Evolutionary conservation across 805 yeast species (phyloP), one percentile per base, ranked within the genome.

Genomic region (Wickerhamiella nectarea): DNA sequence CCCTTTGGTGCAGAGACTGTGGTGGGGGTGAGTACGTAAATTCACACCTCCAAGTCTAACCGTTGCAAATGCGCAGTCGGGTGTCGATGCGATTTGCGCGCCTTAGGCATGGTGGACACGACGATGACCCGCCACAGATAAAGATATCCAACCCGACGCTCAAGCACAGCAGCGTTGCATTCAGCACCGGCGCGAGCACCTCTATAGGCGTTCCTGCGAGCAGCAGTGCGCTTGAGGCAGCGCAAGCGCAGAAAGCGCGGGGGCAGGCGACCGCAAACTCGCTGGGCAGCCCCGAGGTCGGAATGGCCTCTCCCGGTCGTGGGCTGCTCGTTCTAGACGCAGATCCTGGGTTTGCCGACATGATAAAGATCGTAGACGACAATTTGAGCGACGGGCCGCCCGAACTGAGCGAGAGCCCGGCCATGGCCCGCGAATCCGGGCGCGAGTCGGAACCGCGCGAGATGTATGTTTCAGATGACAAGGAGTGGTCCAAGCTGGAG

Each of bases 81-180:
- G 41, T 38, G 17, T 38, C 41, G 14, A 38, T 38, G 41, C 41
- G 41, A 28, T 38, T 38, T 26, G 21, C 35, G 6, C 41, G 41
- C 10, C 31, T 38, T 10, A 28, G 22, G 20, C 35, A 38, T 8
- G 40, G 14, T 2, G 20, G 17, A n/a, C 25, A 19, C 8, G 15
- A 28, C 12, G 25, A 18, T 4, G 26, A 22, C 26, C 26, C 36
- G 14, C 41, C 41, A 12, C 15, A 3, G 22, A 19, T 35, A 7
- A 38, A 38, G 31, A 38, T 38, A 12, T 38, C 41, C 11, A 6
- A 28, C 21, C 41, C 41, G 14, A 17, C 31, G 12, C 41, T 38
- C 41, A 28, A 38, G 11, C 41, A 38, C 35, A 28, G 35, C 26
- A 38, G 41, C 22, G 31, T 38, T 12, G 31, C 31, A 15, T 28